Evolutionary conservation across 768 basidiomycete species (phyloP).

Genomic region (Cyclocybe aegerita): DNA sequence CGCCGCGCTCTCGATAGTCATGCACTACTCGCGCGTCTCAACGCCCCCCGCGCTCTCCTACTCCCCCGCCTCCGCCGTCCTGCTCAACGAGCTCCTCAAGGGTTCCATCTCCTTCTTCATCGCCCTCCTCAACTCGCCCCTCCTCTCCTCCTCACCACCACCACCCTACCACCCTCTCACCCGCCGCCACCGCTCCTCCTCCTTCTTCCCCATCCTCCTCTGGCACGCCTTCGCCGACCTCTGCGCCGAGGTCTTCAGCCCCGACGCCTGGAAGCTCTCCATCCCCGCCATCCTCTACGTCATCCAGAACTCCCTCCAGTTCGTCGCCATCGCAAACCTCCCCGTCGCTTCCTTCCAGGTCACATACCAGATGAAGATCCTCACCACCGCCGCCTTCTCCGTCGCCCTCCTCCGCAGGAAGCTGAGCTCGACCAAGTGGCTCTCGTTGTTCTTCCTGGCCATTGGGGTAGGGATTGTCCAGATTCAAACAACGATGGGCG

Average conservation of each 20-base stretch:
- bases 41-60: slow-evolving; percentile 77
- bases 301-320: slow-evolving; percentile 96
- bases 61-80: slow-evolving; percentile 91
- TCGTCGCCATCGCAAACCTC: slow-evolving; percentile 93
- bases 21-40: slow-evolving; percentile 97
- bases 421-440: slow-evolving; percentile 78
- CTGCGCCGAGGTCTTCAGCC: slow-evolving; percentile 76
- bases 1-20: slow-evolving; percentile 91
- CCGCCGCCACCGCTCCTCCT: slow-evolving; percentile 40
- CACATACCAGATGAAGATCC: slow-evolving; percentile 98
- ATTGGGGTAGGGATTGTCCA: slow-evolving; percentile 94
- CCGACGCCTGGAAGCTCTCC: slow-evolving; percentile 96
- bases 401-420: slow-evolving; percentile 79
- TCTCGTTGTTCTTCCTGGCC: slow-evolving; percentile 83
- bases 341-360: slow-evolving; percentile 98
- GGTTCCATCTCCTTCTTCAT: slow-evolving; percentile 89
- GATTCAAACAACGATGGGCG: slow-evolving; percentile 65
- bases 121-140: slow-evolving; percentile 55
- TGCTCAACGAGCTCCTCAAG: slow-evolving; percentile 93
- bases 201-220: slow-evolving; percentile 42
- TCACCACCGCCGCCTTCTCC: slow-evolving; percentile 93
- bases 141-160: slow-evolving; percentile 36
- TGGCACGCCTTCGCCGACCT: slow-evolving; percentile 53
- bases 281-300: slow-evolving; percentile 96
- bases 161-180: slow-evolving; percentile 30